These are phyloP conservation scores for Lachancea nothofagi DNA, from an alignment of 805 yeast genomes.

Conservation along the genomic window DNA sequence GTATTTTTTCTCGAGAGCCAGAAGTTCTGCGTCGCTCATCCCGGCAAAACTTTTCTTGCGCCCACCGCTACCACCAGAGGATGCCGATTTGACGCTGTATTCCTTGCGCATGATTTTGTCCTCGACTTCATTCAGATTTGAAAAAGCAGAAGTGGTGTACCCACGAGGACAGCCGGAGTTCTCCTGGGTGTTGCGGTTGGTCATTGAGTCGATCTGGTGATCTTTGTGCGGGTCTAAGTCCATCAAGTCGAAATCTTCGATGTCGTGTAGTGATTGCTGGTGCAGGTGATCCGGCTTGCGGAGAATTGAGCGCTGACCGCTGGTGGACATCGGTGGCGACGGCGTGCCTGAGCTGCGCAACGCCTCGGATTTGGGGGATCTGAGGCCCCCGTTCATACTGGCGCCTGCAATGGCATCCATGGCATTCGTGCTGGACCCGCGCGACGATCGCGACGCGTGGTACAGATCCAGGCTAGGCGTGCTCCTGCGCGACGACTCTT, in stretches of 20 bases:
- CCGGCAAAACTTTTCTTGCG: slow-evolving; percentile 29
- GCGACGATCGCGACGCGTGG: slow-evolving; percentile 3
- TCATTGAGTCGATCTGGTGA: slow-evolving; percentile 17
- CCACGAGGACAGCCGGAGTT: slow-evolving; percentile 31
- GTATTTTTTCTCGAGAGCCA: slow-evolving; percentile 27
- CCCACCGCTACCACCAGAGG: slow-evolving; percentile 4
- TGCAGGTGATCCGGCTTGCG: background rate
- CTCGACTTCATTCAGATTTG: slow-evolving; percentile 32
- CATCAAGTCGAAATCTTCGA: slow-evolving; percentile 23
- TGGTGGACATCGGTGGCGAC: too few species aligned
- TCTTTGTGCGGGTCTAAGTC: slow-evolving; percentile 19
- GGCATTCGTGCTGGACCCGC: slow-evolving; percentile 7
- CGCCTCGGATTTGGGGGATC: background rate
- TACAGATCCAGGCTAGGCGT: slow-evolving; percentile 5
- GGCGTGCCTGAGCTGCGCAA: background rate
- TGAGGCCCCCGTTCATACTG: background rate
- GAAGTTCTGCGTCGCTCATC: slow-evolving; percentile 31
- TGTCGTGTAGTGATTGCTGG: too few species aligned
- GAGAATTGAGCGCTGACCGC: slow-evolving; percentile 1
- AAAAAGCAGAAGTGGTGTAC: slow-evolving; percentile 30
- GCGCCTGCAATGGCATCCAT: background rate
- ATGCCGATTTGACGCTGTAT: background rate
- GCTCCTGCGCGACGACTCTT: slow-evolving; percentile 1
- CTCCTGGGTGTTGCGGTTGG: slow-evolving; percentile 27
- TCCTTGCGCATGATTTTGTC: slow-evolving; percentile 20